Evolutionary conservation across 805 yeast species (phyloP).

Genomic region (Barnettozyma salicaria): DNA sequence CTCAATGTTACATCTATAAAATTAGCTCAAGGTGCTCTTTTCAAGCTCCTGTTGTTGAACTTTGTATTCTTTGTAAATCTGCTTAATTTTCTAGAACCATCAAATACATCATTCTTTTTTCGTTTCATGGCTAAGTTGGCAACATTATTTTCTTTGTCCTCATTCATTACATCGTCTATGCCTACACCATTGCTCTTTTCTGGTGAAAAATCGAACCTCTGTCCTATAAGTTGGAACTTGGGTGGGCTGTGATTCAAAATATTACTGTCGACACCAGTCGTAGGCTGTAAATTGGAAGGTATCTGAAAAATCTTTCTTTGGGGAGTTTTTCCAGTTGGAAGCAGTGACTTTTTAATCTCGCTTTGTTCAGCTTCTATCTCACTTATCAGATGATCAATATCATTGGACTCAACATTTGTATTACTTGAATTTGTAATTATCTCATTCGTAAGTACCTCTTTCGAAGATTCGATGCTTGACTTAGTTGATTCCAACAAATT

Average conservation of each 20-base stretch:
- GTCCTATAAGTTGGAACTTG: constrained; percentile 25
- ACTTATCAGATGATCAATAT: constrained; percentile 17
- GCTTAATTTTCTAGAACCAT: too few species aligned
- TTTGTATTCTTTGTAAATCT: constrained; percentile 1
- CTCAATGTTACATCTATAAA: too few species aligned
- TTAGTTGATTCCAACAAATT: constrained; percentile 4
- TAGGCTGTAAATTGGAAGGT: constrained; percentile 10
- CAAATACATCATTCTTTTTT: constrained; percentile 3
- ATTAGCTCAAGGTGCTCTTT: too few species aligned
- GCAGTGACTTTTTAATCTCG: constrained; percentile 19
- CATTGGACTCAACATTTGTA: constrained; percentile 17
- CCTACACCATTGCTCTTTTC: neutral
- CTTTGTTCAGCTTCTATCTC: constrained; percentile 24
- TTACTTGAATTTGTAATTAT: constrained; percentile 12
- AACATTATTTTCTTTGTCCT: constrained; percentile 10
- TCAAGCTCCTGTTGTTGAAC: too few species aligned
- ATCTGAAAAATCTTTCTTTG: constrained; percentile 16
- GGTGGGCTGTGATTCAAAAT: constrained; percentile 21
- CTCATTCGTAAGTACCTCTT: constrained; percentile 4
- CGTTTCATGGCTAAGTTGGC: constrained; percentile 1
- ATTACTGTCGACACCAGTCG: neutral
- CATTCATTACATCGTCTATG: neutral
- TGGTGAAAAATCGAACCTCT: constrained; percentile 15
- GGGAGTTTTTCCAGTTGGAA: constrained; percentile 30
- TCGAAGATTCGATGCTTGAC: constrained; percentile 1